Evolutionary conservation across 75 land plant genomes (phyloP).

Genomic region (Pinus taeda): DNA sequence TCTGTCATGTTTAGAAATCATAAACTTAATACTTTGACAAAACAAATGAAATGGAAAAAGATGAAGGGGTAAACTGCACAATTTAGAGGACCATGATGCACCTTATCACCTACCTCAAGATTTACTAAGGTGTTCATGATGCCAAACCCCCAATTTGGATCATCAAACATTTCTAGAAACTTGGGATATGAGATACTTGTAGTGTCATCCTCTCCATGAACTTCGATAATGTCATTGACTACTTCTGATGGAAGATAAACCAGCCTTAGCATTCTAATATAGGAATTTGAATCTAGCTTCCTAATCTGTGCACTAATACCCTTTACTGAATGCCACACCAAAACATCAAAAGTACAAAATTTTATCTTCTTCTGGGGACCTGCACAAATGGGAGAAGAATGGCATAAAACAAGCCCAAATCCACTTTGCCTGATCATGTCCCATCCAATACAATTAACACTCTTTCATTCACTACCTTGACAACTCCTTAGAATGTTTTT

Average conservation of each 20-base stretch:
- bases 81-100: too few relatives aligned
- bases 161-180: conserved; percentile 88
- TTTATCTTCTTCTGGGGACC: conserved; percentile 81
- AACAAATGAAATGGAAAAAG: too few relatives aligned
- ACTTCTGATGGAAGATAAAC: conserved; percentile 74
- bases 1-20: too few relatives aligned
- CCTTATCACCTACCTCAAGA: too few relatives aligned
- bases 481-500: conserved; percentile 80
- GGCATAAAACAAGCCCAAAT: conserved; percentile 87
- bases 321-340: conserved; percentile 62
- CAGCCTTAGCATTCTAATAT: conserved; percentile 76
- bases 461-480: conserved; percentile 81
- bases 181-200: conserved; percentile 46
- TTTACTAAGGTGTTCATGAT: conserved; percentile 65
- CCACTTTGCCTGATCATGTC: conserved; percentile 74
- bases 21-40: too few relatives aligned
- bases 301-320: conserved; percentile 54
- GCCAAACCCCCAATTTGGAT: conserved; percentile 90
- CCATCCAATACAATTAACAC: conserved; percentile 70
- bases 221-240: conserved; percentile 46
- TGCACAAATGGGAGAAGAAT: conserved; percentile 77
- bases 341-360: conserved; percentile 77
- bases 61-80: too few relatives aligned
- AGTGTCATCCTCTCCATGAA: conserved; percentile 46
- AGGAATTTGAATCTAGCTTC: conserved; percentile 43